phyloP scores from a whole-genome alignment of 768 basidiomycete genomes.

The Boletellus ananiceps region DNA sequence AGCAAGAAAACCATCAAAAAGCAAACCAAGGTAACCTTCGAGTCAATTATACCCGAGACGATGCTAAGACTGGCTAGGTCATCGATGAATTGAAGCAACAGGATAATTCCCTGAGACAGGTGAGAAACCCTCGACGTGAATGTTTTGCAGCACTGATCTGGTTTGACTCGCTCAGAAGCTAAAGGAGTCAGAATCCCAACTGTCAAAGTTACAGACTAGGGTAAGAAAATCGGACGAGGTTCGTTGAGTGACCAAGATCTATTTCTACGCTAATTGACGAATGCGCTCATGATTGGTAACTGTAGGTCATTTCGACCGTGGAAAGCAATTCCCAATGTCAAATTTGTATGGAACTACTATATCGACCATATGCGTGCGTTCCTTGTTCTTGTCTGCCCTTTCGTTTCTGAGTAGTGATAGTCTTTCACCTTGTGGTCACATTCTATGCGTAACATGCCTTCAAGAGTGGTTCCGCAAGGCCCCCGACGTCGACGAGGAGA shows the following conservation, averaged over 20 bases:
- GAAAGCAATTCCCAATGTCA: conserved; percentile 66
- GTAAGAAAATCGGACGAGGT: conserved; percentile 57
- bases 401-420: conserved; percentile 32
- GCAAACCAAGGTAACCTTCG: conserved; percentile 49
- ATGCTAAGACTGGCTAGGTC: conserved; percentile 32
- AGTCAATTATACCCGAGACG: neutral
- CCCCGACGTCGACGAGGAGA: conserved; percentile 45
- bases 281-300: neutral
- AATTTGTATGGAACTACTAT: conserved; percentile 69
- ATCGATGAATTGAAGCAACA: conserved; percentile 51
- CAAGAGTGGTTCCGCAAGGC: conserved; percentile 77
- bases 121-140: conserved; percentile 14
- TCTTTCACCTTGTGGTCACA: conserved; percentile 71
- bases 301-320: conserved; percentile 49
- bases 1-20: conserved; percentile 49
- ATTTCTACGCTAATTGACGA: neutral
- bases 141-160: neutral
- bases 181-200: conserved; percentile 43
- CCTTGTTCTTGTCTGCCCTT: neutral
- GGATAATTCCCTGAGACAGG: conserved; percentile 35
- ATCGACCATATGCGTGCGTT: conserved; percentile 64
- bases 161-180: conserved; percentile 31
- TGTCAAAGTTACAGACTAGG: conserved; percentile 44
- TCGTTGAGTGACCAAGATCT: conserved; percentile 3
- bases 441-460: conserved; percentile 68